Conservation (phyloP, 106 monocot species). For the Chionographis japonica region DNA sequence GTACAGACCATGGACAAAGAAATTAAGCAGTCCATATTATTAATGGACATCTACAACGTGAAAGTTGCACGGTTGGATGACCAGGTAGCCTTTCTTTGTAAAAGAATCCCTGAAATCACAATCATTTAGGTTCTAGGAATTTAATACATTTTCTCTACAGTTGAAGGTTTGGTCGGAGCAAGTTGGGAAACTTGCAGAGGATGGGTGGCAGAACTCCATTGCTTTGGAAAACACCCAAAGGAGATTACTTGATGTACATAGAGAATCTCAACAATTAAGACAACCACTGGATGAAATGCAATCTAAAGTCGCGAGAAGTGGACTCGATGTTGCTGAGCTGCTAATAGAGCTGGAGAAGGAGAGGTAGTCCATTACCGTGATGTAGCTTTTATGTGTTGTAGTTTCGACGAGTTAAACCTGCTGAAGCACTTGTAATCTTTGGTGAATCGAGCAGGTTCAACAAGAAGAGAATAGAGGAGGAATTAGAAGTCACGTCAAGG, state of each 20-base stretch:
- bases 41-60: constrained; percentile 47
- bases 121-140: constrained; percentile 1
- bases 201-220: constrained; percentile 43
- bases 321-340: constrained; percentile 47
- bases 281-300: constrained; percentile 41
- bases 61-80: constrained; percentile 62
- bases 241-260: constrained; percentile 50
- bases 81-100: constrained; percentile 37
- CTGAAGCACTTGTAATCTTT: background rate
- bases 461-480: constrained; percentile 66
- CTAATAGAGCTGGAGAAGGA: constrained; percentile 81
- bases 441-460: constrained; percentile 35
- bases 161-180: constrained; percentile 68
- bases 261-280: constrained; percentile 40
- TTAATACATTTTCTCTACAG: constrained; percentile 23
- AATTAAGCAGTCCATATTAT: constrained; percentile 51
- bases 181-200: constrained; percentile 53
- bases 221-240: constrained; percentile 45
- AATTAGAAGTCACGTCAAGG: constrained; percentile 39
- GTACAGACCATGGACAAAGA: constrained; percentile 42
- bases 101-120: background rate
- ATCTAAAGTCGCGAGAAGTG: constrained; percentile 37
- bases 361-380: constrained; percentile 34
- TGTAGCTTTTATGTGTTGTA: background rate
- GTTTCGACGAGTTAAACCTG: background rate